Evolutionary conservation across 176 grass and related monocot species (phyloP), one percentile per base, ranked within the genome.

Genomic region (Oryza meyeriana): DNA sequence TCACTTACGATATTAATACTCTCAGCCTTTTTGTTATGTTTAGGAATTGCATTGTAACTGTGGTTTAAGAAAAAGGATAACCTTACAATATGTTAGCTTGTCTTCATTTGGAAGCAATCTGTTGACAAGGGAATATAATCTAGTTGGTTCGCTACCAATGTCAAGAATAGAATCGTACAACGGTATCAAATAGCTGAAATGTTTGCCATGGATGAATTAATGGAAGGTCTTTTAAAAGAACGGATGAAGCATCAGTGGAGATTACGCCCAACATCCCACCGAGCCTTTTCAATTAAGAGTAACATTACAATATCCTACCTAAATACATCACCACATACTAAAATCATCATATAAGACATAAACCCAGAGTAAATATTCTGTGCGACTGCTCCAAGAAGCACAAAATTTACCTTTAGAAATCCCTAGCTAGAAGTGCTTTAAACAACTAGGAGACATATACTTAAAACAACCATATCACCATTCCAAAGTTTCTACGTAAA

Each of bases 121-220:
- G 24, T 26, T 16, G 47, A 61, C 8, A 67, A 47, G 81, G 29
- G 86, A 88, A 84, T 68, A 73, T 72, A 89, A 69, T 75, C 38
- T 80, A 69, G 30, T 47, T 57, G 42, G 62, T 30, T 33, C 69
- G 80, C 68, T 74, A 68, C 34, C 22, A 78, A 69, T 62, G 24
- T 47, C 69, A 84, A 79, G 44, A 88, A 88, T 88, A 73, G 80
- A 84, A 89, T 89, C 81, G 18, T 41, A 78, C 34, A 72, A 67
- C 62, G 62, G 87, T 36, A n/a, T 48, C 6, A 16, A 69, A 79
- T 78, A 83, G 45, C 61, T 66, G 42, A 87, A 61, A 73, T 47
- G 50, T 66, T 64, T 79, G 78, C 27, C 68, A 73, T 22, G 31
- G 75, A 79, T 67, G 13, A 72, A 79, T 67, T 10, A 72, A 59